Percentiles rank a stretch among this genome's conserved stretches.
These are phyloP conservation scores for Hyphopichia fennica DNA, from an alignment of 1,139 yeast species.

Conservation along the genomic window DNA sequence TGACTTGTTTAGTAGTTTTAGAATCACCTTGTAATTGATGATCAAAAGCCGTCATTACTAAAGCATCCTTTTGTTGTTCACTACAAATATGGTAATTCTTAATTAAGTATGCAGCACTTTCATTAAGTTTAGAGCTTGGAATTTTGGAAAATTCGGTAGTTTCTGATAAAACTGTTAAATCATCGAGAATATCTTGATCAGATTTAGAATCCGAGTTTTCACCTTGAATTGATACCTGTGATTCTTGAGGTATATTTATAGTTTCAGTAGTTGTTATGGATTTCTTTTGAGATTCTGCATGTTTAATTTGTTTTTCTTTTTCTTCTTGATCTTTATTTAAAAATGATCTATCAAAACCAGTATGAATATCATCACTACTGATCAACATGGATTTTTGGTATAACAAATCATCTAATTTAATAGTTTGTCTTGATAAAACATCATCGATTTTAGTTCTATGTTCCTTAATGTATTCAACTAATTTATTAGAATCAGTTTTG, in stretches of 20 bases:
- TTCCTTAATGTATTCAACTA: constrained; percentile 46
- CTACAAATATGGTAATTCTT: constrained; percentile 69
- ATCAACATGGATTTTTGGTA: constrained; percentile 75
- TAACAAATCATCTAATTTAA: constrained; percentile 62
- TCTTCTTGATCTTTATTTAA: constrained; percentile 52
- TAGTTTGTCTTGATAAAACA: constrained; percentile 58
- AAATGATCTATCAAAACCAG: constrained; percentile 90
- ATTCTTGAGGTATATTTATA: constrained; percentile 19
- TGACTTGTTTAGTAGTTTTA: constrained; percentile 54
- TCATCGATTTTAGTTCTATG: constrained; percentile 72
- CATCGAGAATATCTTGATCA: constrained; percentile 32
- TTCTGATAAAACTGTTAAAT: constrained; percentile 47
- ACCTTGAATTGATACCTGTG: constrained; percentile 5
- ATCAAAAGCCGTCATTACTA: constrained; percentile 92
- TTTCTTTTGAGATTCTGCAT: constrained; percentile 9
- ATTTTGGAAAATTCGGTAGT: constrained; percentile 68
- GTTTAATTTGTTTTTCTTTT: constrained; percentile 1
- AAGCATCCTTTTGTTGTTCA: constrained; percentile 87
- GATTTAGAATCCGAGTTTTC: constrained; percentile 11
- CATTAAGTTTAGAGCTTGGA: constrained; percentile 44
- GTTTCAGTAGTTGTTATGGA: constrained; percentile 29
- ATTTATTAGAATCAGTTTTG: constrained; percentile 36
- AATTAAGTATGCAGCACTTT: constrained; percentile 53
- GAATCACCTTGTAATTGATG: constrained; percentile 65
- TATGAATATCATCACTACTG: constrained; percentile 86